Evolutionary conservation across 2,329 filamentous ascomycete genomes (phyloP), one percentile per base, ranked within the genome.

Genomic region (Sporothrix curviconia): DNA sequence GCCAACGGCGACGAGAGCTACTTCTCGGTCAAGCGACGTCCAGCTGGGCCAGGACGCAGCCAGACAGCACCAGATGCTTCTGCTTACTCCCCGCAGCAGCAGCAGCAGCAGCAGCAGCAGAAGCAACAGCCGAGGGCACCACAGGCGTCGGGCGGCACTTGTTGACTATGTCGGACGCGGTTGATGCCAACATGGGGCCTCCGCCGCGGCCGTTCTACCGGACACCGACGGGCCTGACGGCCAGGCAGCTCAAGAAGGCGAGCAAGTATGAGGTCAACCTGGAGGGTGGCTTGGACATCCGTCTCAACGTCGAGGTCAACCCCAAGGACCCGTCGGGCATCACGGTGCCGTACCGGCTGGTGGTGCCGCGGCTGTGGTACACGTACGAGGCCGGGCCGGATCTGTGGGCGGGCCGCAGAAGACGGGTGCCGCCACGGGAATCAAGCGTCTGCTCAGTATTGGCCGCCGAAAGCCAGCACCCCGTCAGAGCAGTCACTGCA

Each of bases 281-380:
- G 0, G 83, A 94, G 67, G 87, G 87, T 30, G 91, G 90, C 0
- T 76, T 99, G 9, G 91, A 96, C 63, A 86, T 99, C 36, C 88
- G 84, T 52, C 73, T 99, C 43, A 96, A 96, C 65, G 84, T 96
- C 61, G 94, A 99, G 72, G 84, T 96, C 60, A 91, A 87, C 65
- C 82, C 89, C 44, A 84, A 83, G 61, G 91, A 99, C 65, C 92
- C 94, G 0, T 81, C 88, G 0, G 95, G 94, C 14, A 90, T 90
- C 62, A 99, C 94, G 0, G 82, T 84, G 52, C 90, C 91, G 8
- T 99, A 99, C 70, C 80, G 90, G 39, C 74, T 99, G 5, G 79
- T 97, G 1, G 86, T 99, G 5, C 94, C 95, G 11, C 83, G 84
- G 55, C 74, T 99, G 53, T 80, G 78, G 71, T 85, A 85, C 58